Percentiles rank a stretch among this genome's conserved stretches.
phyloP scores from a whole-genome alignment of 768 basidiomycete genomes.

The Tulasnella sp. region DNA sequence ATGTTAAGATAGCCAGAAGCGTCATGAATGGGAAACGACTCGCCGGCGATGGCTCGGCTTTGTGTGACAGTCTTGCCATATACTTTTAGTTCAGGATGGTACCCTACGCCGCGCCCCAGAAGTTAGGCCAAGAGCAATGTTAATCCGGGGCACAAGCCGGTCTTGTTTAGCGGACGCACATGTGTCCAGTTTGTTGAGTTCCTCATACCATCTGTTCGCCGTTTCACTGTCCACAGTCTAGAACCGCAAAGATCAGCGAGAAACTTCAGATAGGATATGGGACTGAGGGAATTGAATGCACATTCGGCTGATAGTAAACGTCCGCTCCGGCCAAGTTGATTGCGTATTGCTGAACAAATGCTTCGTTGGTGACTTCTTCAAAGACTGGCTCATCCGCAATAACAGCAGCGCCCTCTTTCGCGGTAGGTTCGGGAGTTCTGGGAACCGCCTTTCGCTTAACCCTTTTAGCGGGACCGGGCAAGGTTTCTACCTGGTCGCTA shows the following conservation, averaged over 20 bases:
- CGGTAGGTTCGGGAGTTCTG: not conserved
- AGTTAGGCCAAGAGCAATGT: not conserved
- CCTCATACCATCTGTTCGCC: slow-evolving; percentile 28
- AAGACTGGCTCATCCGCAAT: not conserved
- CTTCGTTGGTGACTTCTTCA: not conserved
- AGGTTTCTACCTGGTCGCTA: not conserved
- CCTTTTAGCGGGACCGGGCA: no score
- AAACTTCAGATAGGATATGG: slow-evolving; percentile 15
- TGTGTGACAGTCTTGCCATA: slow-evolving; percentile 33
- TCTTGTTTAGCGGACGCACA: slow-evolving; percentile 26
- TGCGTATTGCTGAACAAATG: not conserved
- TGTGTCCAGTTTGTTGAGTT: slow-evolving; percentile 27
- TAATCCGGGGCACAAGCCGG: not conserved
- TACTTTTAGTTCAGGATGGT: slow-evolving; percentile 33
- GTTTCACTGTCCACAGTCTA: slow-evolving; percentile 24
- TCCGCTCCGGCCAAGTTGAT: slow-evolving; percentile 20
- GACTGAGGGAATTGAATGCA: not conserved
- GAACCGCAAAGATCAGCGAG: not conserved
- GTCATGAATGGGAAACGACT: not conserved
- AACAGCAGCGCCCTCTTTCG: not conserved
- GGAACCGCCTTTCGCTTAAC: no score
- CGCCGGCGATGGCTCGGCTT: slow-evolving; percentile 30
- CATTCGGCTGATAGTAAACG: slow-evolving; percentile 22
- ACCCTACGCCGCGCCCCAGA: slow-evolving; percentile 24
- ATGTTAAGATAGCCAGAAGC: no score